A percentile compares a stretch with the other conserved stretches of the same genome.
phyloP scores from a whole-genome alignment of 495 filamentous ascomycete species.

The Jackrogersella multiformis region DNA sequence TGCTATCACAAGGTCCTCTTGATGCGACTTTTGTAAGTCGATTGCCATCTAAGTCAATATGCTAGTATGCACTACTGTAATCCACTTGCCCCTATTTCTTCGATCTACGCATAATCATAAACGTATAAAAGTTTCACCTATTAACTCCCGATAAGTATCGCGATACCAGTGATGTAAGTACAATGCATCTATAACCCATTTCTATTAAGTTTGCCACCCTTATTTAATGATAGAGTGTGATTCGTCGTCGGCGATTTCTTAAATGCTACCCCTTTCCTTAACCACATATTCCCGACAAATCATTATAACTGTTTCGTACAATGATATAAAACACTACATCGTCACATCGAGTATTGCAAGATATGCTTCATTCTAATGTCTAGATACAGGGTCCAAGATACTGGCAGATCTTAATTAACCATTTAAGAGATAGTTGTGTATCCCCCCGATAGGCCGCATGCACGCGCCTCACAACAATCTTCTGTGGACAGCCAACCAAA shows the following conservation, averaged over 20 bases:
- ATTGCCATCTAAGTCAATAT: too few species aligned
- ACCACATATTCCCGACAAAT: neutral
- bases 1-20: too few species aligned
- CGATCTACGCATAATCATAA: too few species aligned
- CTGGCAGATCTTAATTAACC: neutral
- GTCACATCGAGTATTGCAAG: too few species aligned
- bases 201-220: too few species aligned
- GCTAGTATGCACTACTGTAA: too few species aligned
- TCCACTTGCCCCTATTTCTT: too few species aligned
- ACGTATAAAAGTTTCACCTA: neutral
- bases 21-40: too few species aligned
- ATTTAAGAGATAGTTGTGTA: conserved; percentile 1
- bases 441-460: conserved; percentile 21
- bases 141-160: neutral
- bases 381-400: too few species aligned
- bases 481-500: conserved; percentile 19
- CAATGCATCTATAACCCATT: too few species aligned
- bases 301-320: neutral
- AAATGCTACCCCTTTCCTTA: neutral
- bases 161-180: too few species aligned
- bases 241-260: neutral
- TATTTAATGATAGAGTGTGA: neutral
- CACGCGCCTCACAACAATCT: conserved; percentile 38
- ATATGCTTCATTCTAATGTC: too few species aligned
- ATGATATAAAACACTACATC: neutral